Evolutionary conservation across 2,329 filamentous ascomycete genomes (phyloP).

Genomic region (Chrysosphaeria jannelii): DNA sequence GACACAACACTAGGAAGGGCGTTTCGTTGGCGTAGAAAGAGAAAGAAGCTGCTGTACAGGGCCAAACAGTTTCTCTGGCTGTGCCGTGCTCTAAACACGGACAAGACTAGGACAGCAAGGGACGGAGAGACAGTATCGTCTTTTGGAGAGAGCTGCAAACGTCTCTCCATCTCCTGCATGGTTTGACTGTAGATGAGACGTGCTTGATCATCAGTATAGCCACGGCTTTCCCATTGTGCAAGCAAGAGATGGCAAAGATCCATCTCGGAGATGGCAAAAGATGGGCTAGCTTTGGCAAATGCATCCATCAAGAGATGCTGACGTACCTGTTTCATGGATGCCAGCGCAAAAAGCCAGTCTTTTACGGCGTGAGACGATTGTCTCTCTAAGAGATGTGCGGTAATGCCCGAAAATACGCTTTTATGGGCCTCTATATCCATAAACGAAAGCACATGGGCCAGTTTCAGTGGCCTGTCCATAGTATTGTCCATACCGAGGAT

Average conservation of each 20-base stretch:
- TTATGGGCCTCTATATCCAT: neutral
- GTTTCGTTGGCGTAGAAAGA: no score
- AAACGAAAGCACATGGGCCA: constrained; percentile 1
- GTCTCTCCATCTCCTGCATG: no score
- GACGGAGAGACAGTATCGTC: constrained; percentile 4
- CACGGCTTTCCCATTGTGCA: constrained; percentile 8
- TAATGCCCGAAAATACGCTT: neutral
- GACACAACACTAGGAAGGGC: constrained; percentile 1
- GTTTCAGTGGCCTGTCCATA: constrained; percentile 1
- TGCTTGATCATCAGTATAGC: constrained; percentile 4
- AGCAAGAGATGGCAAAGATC: constrained; percentile 7
- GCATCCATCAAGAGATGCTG: constrained; percentile 4
- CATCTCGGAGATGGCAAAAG: neutral
- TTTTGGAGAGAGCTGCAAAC: neutral
- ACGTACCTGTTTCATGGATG: constrained; percentile 4
- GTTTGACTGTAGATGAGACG: no score
- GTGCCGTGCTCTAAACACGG: constrained; percentile 3
- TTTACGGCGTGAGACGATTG: neutral
- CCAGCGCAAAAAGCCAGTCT: constrained; percentile 4
- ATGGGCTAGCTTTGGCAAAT: constrained; percentile 2
- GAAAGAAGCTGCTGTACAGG: constrained; percentile 3
- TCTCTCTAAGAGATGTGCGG: no score
- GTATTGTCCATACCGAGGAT: neutral
- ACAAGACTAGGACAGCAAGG: constrained; percentile 7
- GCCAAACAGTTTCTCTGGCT: constrained; percentile 1